Evolutionary conservation across 2,329 filamentous ascomycete genomes (phyloP).

Genomic region (Stemphylium beticola): DNA sequence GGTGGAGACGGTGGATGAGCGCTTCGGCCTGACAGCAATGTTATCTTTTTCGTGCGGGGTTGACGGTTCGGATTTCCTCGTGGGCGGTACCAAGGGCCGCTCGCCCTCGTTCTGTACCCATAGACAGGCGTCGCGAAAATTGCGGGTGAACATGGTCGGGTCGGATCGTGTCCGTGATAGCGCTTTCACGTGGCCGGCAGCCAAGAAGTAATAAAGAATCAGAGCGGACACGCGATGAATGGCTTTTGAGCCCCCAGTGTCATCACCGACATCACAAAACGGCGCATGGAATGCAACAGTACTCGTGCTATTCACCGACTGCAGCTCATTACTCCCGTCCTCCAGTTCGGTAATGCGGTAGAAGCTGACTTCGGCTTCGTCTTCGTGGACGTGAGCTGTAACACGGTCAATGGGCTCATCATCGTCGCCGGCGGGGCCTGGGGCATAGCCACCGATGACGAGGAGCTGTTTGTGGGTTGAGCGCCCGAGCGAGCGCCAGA

Average conservation of each 20-base stretch:
- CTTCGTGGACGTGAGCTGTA: conserved; percentile 35
- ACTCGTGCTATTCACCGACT: conserved; percentile 35
- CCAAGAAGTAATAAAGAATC: conserved; percentile 35
- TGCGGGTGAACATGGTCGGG: conserved; percentile 38
- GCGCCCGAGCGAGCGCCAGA: conserved; percentile 33
- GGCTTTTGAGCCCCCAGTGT: conserved; percentile 32
- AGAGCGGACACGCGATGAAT: conserved; percentile 37
- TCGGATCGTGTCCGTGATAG: conserved; percentile 31
- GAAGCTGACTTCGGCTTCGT: conserved; percentile 37
- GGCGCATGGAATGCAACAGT: conserved; percentile 36
- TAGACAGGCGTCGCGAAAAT: conserved; percentile 35
- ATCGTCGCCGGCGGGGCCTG: conserved; percentile 31
- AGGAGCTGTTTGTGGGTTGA: conserved; percentile 38
- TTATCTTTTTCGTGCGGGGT: conserved; percentile 19
- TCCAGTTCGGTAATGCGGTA: conserved; percentile 30
- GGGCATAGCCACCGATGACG: conserved; percentile 38
- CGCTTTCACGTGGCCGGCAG: conserved; percentile 34
- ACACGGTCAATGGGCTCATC: conserved; percentile 31
- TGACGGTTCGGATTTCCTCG: conserved; percentile 27
- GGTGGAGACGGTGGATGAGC: conserved; percentile 65
- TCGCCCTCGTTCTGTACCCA: conserved; percentile 37
- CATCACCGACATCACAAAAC: conserved; percentile 36
- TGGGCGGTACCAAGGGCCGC: conserved; percentile 22
- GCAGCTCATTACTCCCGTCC: conserved; percentile 26
- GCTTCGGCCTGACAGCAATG: conserved; percentile 61